Evolutionary conservation across 2,329 filamentous ascomycete species (phyloP).

Genomic region (Diaporthe citrichinensis): DNA sequence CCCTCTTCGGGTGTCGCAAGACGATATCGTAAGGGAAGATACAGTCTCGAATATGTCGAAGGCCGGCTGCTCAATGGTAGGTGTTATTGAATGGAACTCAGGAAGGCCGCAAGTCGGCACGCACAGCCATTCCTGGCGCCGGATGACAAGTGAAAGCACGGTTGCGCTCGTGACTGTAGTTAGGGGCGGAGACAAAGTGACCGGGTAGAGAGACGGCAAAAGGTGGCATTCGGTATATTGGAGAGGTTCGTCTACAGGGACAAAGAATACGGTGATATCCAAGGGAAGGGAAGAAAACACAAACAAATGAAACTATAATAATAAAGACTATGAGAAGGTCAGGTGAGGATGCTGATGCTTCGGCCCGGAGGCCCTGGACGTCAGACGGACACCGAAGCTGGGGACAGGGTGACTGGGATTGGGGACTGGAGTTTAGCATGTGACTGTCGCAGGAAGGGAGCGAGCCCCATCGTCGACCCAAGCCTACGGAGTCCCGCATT

Average conservation of each 20-base stretch:
- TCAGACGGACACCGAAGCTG: constrained; percentile 21
- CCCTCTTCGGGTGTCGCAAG: neutral
- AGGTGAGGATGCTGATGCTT: constrained; percentile 32
- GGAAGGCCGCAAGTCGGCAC: constrained; percentile 11
- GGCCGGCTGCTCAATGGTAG: neutral
- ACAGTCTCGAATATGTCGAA: neutral
- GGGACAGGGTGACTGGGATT: constrained; percentile 20
- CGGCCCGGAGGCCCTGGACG: constrained; percentile 18
- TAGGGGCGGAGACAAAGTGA: constrained; percentile 10
- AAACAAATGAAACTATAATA: neutral
- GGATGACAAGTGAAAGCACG: neutral
- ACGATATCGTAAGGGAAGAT: neutral
- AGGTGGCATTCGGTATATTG: neutral
- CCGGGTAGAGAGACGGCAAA: constrained; percentile 4
- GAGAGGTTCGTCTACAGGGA: neutral
- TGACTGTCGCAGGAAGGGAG: constrained; percentile 27
- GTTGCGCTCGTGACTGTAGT: neutral
- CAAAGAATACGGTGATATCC: neutral
- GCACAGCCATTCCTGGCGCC: constrained; percentile 27
- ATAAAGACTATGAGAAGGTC: constrained; percentile 17
- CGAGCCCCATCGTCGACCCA: constrained; percentile 18
- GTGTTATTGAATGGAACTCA: neutral
- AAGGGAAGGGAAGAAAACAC: neutral
- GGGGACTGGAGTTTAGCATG: constrained; percentile 7
- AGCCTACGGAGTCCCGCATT: neutral